These are phyloP conservation scores for Solanum pennellii DNA, from an alignment of 257 asterid species.

Conservation along the genomic window DNA sequence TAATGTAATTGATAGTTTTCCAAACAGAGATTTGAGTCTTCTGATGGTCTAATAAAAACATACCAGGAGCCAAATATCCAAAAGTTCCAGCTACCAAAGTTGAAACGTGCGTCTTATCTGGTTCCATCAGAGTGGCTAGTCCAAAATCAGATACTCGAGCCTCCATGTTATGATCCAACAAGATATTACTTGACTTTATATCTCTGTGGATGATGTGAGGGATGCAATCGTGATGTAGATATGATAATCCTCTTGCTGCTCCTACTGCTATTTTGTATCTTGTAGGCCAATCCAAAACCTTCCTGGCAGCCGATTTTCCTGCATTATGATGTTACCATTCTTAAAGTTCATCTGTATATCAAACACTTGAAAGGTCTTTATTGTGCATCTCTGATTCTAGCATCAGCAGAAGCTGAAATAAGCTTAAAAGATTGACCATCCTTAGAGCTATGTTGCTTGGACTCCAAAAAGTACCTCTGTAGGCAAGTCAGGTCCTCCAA, in stretches of 20 bases:
- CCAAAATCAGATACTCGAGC: conserved; percentile 82
- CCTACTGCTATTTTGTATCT: conserved; percentile 77
- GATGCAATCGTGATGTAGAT: conserved; percentile 85
- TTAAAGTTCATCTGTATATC: not conserved
- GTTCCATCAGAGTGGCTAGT: conserved; percentile 78
- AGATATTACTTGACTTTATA: conserved; percentile 75
- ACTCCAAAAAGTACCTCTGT: not conserved
- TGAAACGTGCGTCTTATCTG: conserved; percentile 79
- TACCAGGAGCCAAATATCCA: conserved; percentile 91
- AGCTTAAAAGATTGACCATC: not conserved
- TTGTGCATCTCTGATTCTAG: not conserved
- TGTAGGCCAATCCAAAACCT: conserved; percentile 57
- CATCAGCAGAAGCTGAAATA: not conserved
- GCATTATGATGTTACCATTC: conserved; percentile 3
- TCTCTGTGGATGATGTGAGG: conserved; percentile 91
- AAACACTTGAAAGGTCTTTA: not conserved
- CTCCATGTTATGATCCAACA: conserved; percentile 62
- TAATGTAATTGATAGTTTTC: not conserved
- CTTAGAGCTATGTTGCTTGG: not conserved
- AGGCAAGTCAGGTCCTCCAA: not conserved
- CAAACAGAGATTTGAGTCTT: not conserved
- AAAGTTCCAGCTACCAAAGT: conserved; percentile 86
- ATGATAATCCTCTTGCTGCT: conserved; percentile 81
- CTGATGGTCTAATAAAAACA: not conserved
- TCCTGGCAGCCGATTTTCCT: conserved; percentile 52